Conservation (phyloP, 2,329 filamentous ascomycete genomes). For the Aspergillus latus region DNA sequence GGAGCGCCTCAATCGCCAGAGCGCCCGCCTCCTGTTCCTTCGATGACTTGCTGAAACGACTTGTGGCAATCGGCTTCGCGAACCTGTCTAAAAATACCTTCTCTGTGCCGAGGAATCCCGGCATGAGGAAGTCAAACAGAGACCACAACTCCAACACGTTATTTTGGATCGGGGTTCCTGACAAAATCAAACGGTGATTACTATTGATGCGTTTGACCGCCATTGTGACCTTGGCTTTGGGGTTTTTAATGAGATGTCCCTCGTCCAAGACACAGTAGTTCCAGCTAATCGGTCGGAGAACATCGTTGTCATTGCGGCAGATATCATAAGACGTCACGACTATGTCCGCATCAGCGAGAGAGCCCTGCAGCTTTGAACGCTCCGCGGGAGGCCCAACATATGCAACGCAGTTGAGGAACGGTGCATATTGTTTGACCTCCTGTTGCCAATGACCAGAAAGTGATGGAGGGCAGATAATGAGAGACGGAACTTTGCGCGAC, state of each 20-base stretch:
- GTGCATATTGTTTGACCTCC: constrained; percentile 92
- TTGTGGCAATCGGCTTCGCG: constrained; percentile 91
- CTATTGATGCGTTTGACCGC: constrained; percentile 87
- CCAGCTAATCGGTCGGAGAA: constrained; percentile 81
- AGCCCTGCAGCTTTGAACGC: constrained; percentile 67
- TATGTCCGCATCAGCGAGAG: constrained; percentile 77
- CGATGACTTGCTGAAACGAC: constrained; percentile 92
- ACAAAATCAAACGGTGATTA: constrained; percentile 94
- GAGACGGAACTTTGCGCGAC: constrained; percentile 74
- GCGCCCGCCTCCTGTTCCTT: constrained; percentile 98
- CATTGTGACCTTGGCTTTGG: constrained; percentile 90
- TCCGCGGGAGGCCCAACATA: constrained; percentile 89
- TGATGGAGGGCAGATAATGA: constrained; percentile 95
- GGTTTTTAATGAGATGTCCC: constrained; percentile 98
- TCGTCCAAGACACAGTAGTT: constrained; percentile 98
- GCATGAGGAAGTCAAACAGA: constrained; percentile 98
- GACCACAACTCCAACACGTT: constrained; percentile 98
- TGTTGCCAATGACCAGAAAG: constrained; percentile 98
- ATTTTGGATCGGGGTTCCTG: constrained; percentile 96
- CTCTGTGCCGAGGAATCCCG: constrained; percentile 91
- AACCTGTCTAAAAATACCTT: constrained; percentile 97
- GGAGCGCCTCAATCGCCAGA: constrained; percentile 92
- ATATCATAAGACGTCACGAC: constrained; percentile 98
- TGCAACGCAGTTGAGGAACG: constrained; percentile 83
- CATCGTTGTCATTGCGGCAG: constrained; percentile 89